phyloP scores from a whole-genome alignment of 495 filamentous ascomycete species.

The Penicillium robsamsonii region DNA sequence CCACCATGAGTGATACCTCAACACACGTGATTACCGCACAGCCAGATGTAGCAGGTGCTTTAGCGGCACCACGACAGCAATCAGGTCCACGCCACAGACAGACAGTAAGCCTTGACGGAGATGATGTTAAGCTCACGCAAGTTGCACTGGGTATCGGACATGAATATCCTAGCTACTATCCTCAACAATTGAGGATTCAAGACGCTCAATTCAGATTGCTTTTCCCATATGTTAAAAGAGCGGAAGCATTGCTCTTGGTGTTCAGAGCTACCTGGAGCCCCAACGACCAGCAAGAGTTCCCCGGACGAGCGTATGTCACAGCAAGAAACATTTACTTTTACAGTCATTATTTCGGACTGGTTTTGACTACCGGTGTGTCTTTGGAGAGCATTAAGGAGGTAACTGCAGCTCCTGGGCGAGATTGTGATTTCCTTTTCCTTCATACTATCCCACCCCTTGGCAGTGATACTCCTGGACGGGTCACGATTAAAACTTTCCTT shows the following conservation, averaged over 20 bases:
- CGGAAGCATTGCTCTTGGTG: constrained; percentile 77
- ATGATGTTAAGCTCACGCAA: constrained; percentile 45
- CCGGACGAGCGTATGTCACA: constrained; percentile 87
- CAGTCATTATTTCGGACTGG: constrained; percentile 88
- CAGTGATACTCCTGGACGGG: constrained; percentile 61
- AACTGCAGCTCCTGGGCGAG: constrained; percentile 81
- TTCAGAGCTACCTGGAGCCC: constrained; percentile 74
- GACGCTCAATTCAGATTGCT: constrained; percentile 90
- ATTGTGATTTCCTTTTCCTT: constrained; percentile 91
- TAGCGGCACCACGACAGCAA: constrained; percentile 12
- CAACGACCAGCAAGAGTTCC: constrained; percentile 75
- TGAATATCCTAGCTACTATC: constrained; percentile 79
- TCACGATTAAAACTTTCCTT: constrained; percentile 89
- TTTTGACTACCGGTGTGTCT: constrained; percentile 71
- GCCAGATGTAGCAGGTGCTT: constrained; percentile 16
- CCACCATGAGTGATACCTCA: constrained; percentile 31
- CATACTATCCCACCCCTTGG: constrained; percentile 68
- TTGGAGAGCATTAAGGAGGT: constrained; percentile 81
- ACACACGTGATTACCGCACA: constrained; percentile 24
- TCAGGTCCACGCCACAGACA: constrained; percentile 62
- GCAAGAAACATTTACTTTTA: constrained; percentile 88
- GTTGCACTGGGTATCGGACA: constrained; percentile 44
- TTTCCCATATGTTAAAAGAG: constrained; percentile 72
- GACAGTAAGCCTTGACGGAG: constrained; percentile 72
- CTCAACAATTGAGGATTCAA: constrained; percentile 76